Evolutionary conservation across 1,139 yeast genomes (phyloP), one percentile per base, ranked within the genome.

Genomic region (Blastobotrys capitulatus): DNA sequence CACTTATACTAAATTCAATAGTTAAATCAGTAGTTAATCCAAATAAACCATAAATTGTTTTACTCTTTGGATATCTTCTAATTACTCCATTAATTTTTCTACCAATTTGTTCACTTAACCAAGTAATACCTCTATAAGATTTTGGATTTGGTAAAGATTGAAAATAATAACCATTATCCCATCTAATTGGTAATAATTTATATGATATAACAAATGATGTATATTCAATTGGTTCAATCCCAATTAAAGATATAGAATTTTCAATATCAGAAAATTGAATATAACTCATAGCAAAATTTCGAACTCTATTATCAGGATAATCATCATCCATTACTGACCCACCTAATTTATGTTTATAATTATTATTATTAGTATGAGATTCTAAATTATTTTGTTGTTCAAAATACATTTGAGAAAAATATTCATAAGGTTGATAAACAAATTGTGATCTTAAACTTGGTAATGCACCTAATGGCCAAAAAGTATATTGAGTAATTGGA

Each of bases 31-130:
- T 2, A 19, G 22, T 38, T 7, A 42, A 31, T 15, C 31, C 12
- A 16, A 42, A 42, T 31, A 20, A 26, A 18, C 45, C 45, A 31
- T 42, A 42, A 4, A 42, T 15, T 3, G 45, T 12, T 19, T 25
- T 7, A 31, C 22, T 20, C 6, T 5, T 19, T 6, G 27, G 27
- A 19, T 37, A 10, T 15, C 18, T 26, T 15, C 40, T 4, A 3
- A 37, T 15, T 8, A 37, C 40, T 4, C 22, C 12, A 15, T 26
- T 19, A 37, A 26, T n/a, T 8, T 6, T 7, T 15, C 38, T 15
- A 19, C 31, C 29, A 10, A 42, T 6, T 19, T 42, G 45, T 34
- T 42, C 45, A 10, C 38, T 9, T 16, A 34, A 19, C 32, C 45
- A 27, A 12, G n/a, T 12, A 6, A 19, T 16, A 29, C 37, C 44